Conservation (phyloP, 2,329 filamentous ascomycete genomes). For the Trematosphaeria pertusa region DNA sequence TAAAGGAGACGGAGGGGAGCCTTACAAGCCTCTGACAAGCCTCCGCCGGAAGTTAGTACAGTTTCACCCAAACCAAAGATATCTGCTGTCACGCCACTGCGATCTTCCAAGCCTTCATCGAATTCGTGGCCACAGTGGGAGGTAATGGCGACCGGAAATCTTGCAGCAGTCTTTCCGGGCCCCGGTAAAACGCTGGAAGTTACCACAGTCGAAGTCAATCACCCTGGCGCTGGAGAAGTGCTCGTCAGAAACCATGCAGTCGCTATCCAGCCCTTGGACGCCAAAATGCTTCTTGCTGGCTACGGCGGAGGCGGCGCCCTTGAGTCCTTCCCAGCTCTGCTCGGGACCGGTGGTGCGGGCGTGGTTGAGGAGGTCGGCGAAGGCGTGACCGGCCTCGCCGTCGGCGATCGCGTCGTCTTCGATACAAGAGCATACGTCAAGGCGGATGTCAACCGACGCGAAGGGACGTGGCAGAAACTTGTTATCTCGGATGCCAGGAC, state of each 20-base stretch:
- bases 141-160: constrained; percentile 22
- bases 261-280: constrained; percentile 34
- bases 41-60: no score
- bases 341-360: constrained; percentile 40
- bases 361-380: constrained; percentile 55
- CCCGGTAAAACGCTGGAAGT: constrained; percentile 20
- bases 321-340: constrained; percentile 22
- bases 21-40: no score
- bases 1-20: no score
- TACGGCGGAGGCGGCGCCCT: constrained; percentile 28
- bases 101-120: no score
- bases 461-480: constrained; percentile 34
- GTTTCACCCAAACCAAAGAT: no score
- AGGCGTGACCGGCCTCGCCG: constrained; percentile 49
- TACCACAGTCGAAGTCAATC: constrained; percentile 6
- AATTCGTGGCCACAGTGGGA: no score
- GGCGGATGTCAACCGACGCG: constrained; percentile 21
- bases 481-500: constrained; percentile 25
- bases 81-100: no score
- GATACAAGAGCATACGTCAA: constrained; percentile 30
- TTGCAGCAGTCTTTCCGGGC: constrained; percentile 21
- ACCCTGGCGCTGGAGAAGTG: constrained; percentile 23
- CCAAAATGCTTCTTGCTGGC: constrained; percentile 30
- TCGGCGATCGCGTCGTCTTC: constrained; percentile 53
- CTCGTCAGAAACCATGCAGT: constrained; percentile 30